phyloP scores from a whole-genome alignment of 2,329 filamentous ascomycete genomes.

The Fusarium circinatum region DNA sequence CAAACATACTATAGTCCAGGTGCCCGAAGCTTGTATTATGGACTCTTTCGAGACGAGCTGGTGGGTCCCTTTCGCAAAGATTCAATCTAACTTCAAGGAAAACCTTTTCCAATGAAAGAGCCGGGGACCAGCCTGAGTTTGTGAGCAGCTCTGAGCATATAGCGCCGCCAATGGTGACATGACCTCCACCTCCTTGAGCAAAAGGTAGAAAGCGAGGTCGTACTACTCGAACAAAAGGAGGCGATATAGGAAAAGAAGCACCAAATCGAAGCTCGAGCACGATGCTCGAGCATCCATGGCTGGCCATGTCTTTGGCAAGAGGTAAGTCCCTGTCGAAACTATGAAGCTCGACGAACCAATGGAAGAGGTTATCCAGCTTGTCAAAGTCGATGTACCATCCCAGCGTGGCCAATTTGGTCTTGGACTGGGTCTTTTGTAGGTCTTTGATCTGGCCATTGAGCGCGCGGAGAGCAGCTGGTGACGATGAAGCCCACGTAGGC shows the following conservation, averaged over 20 bases:
- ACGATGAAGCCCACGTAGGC: slow-evolving; percentile 46
- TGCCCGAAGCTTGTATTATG: background rate
- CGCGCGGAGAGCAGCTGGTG: slow-evolving; percentile 39
- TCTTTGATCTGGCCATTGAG: slow-evolving; percentile 65
- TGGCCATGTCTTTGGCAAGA: slow-evolving; percentile 79
- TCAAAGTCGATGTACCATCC: slow-evolving; percentile 84
- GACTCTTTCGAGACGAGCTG: slow-evolving; percentile 71
- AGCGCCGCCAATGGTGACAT: slow-evolving; percentile 85
- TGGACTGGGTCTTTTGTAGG: slow-evolving; percentile 71
- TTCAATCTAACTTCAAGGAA: slow-evolving; percentile 84
- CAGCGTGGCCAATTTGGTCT: slow-evolving; percentile 69
- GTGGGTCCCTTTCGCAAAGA: slow-evolving; percentile 75
- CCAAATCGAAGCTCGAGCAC: slow-evolving; percentile 87
- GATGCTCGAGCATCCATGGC: slow-evolving; percentile 69
- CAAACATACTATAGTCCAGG: slow-evolving; percentile 71
- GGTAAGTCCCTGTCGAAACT: slow-evolving; percentile 77
- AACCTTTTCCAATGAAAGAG: slow-evolving; percentile 79
- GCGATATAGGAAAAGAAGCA: slow-evolving; percentile 77
- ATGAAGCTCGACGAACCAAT: slow-evolving; percentile 92
- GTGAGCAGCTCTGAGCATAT: slow-evolving; percentile 88
- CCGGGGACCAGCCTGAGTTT: slow-evolving; percentile 82
- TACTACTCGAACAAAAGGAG: slow-evolving; percentile 86
- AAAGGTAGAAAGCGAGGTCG: slow-evolving; percentile 83
- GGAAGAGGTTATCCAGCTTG: slow-evolving; percentile 79
- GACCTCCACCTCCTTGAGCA: slow-evolving; percentile 78